Base-by-base conservation (phyloP, 768 basidiomycete species). In the Candolleomyces efflorescens region DNA sequence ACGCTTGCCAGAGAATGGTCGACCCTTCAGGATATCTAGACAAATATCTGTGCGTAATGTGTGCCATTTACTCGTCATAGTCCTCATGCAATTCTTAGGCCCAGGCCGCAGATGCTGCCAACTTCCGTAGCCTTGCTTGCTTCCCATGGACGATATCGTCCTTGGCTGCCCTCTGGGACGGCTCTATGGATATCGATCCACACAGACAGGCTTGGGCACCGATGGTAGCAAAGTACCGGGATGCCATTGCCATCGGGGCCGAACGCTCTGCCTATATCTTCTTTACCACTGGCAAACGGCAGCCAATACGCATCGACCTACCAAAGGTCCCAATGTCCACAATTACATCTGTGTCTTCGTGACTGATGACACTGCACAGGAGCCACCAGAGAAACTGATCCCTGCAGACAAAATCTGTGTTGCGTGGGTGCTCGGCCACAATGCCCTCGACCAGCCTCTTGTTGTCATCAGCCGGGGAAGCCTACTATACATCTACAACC, bases 351-450 rank as follows among this genome's bases (percentile, higher is more conserved):
- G 45, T 32, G 1, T 49, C 18, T 39, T 32, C 5, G 11, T 32
- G 32, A 32, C 17, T n/a, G n/a, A 13, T 15, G 13, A 36, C 37
- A 20, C 26, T 27, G 37, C 5, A 22, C 12, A 55, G 60, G 38
- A 50, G 18, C 59, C 57, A 24, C 38, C 51, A 12, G 39, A 56
- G 5, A 56, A 61, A 39, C 58, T 71, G 12, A 64, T 70, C 6
- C 61, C 62, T 18, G 58, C 65, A 1, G 77, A 79, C 64, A 68
- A 63, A 45, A 71, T 74, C 22, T 67, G 68, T 46, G 77, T 84
- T 60, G 82, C 82, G 43, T 91, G 89, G 89, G 79, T 80, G 22
- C 63, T 90, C 46, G 73, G 73, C 59, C 72, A 72, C 15, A 54
- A 67, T 13, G 57, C 65, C 0, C 81, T 78, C 1, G 71, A 78